These are phyloP conservation scores for Cajanus cajan DNA, from an alignment of 306 rosid species.

Conservation along the genomic window DNA sequence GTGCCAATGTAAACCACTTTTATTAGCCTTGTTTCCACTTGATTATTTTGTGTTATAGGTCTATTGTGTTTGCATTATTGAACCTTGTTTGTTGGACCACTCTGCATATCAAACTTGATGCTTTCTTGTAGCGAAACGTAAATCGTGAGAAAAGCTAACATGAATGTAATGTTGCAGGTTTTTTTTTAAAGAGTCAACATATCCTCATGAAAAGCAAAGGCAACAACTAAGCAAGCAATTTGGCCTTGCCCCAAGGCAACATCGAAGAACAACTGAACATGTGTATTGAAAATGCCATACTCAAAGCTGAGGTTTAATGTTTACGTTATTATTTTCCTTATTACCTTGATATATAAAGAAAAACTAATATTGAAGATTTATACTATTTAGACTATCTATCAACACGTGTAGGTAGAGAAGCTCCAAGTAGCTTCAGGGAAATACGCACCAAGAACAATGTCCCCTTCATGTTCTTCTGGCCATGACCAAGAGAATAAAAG, in stretches of 20 bases:
- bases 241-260: slow-evolving; percentile 95
- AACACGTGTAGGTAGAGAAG: slow-evolving; percentile 64
- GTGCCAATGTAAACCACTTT: background rate
- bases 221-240: slow-evolving; percentile 90
- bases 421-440: slow-evolving; percentile 60
- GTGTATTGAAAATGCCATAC: slow-evolving; percentile 84
- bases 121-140: background rate
- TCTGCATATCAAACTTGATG: background rate
- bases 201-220: slow-evolving; percentile 98
- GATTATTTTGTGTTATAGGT: background rate
- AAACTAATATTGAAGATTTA: background rate
- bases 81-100: slow-evolving; percentile 12
- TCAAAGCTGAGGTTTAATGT: slow-evolving; percentile 79
- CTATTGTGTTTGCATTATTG: slow-evolving; percentile 1
- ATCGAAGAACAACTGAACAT: slow-evolving; percentile 88
- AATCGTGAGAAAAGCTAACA: slow-evolving; percentile 13
- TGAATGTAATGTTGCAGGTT: slow-evolving; percentile 47
- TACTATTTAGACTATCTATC: background rate
- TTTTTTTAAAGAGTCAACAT: slow-evolving; percentile 93
- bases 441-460: slow-evolving; percentile 48
- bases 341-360: background rate
- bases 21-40: background rate
- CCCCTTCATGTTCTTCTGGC: slow-evolving; percentile 77
- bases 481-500: slow-evolving; percentile 71
- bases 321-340: background rate